Conservation (phyloP, 2,329 filamentous ascomycete genomes). For the Monosporascus cannonballus region DNA sequence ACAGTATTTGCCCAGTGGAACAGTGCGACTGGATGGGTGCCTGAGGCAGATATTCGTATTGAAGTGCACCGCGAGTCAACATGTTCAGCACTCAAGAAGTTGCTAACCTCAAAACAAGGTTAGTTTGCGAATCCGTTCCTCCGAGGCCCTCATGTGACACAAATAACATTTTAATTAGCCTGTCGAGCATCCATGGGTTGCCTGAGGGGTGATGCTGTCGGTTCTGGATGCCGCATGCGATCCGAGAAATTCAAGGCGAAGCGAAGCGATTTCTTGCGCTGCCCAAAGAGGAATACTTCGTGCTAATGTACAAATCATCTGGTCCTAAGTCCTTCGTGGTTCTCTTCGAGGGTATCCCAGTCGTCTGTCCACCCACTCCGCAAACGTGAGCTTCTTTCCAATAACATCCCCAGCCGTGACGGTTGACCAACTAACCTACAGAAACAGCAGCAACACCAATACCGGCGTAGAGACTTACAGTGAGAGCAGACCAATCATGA, state of each 20-base stretch:
- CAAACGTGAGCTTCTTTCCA: neutral
- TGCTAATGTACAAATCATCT: conserved; percentile 1
- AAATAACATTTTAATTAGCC: neutral
- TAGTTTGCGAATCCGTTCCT: neutral
- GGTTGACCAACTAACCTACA: too few species aligned
- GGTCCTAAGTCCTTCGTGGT: neutral
- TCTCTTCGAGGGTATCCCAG: neutral
- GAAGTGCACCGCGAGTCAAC: conserved; percentile 3
- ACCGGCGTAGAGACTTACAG: too few species aligned
- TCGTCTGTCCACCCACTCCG: neutral
- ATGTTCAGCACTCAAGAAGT: conserved; percentile 1
- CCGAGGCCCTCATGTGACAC: neutral
- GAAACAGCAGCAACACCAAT: too few species aligned
- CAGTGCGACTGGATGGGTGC: conserved; percentile 1
- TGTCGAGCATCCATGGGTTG: neutral
- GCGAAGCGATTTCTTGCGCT: neutral
- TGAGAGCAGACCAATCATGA: too few species aligned
- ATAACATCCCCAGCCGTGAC: neutral
- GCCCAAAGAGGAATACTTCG: neutral
- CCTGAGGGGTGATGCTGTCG: too few species aligned
- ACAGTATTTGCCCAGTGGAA: conserved; percentile 2
- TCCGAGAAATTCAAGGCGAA: neutral
- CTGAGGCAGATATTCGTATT: neutral
- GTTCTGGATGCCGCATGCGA: too few species aligned
- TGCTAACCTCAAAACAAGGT: neutral